Percentiles rank a stretch among this genome's conserved stretches.
Conservation (phyloP, 495 filamentous ascomycete species). For the Trichoderma asperelloides region DNA sequence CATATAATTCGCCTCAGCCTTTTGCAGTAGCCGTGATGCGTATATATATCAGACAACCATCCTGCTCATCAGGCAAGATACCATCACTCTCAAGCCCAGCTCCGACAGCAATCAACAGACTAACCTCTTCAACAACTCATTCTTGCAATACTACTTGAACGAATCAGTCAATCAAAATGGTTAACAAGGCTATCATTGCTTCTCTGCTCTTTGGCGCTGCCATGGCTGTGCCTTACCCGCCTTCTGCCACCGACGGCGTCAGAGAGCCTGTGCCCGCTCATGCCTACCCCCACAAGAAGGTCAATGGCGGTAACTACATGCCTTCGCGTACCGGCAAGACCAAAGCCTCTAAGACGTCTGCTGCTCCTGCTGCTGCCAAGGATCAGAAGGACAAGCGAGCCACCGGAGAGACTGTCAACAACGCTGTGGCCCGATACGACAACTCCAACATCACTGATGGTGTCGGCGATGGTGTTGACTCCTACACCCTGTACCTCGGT, state of each 20-base stretch:
- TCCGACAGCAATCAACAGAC: background rate
- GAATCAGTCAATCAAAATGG: background rate
- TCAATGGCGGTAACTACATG: slow-evolving; percentile 5
- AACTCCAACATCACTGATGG: background rate
- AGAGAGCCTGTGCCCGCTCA: background rate
- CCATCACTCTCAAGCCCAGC: background rate
- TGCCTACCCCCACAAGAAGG: background rate
- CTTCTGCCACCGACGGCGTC: background rate
- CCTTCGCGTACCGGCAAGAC: background rate
- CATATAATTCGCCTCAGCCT: background rate
- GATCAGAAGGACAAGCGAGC: background rate
- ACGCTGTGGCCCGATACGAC: background rate
- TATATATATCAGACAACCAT: background rate
- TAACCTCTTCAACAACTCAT: background rate
- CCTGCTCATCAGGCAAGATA: background rate
- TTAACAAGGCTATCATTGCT: slow-evolving; percentile 2
- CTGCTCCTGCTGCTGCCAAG: background rate
- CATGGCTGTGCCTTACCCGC: slow-evolving; percentile 2
- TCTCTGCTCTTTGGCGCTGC: slow-evolving; percentile 4
- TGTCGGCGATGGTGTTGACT: background rate
- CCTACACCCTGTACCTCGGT: slow-evolving; percentile 12
- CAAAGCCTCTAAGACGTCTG: background rate
- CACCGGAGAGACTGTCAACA: background rate
- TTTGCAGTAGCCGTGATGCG: background rate
- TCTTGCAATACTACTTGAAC: background rate